These are phyloP conservation scores for Colletotrichum plurivorum DNA, from an alignment of 2,329 filamentous ascomycete species.

Conservation along the genomic window DNA sequence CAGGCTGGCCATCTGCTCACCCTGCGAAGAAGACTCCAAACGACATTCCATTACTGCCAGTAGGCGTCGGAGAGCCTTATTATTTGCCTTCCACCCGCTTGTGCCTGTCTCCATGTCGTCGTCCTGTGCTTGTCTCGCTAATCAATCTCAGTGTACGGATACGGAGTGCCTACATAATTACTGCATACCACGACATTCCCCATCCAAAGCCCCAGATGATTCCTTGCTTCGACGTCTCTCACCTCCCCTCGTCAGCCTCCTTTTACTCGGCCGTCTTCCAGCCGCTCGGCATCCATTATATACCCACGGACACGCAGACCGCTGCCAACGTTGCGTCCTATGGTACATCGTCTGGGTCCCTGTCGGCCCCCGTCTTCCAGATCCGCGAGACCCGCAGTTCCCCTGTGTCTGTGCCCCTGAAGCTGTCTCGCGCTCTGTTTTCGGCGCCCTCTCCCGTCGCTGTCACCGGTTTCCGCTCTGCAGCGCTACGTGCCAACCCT, in stretches of 20 bases:
- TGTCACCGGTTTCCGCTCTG: constrained; percentile 80
- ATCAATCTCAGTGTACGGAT: too few relatives aligned
- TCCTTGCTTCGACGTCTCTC: constrained; percentile 76
- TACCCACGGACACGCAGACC: constrained; percentile 55
- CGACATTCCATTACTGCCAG: too few relatives aligned
- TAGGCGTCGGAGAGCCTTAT: too few relatives aligned
- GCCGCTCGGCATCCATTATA: constrained; percentile 81
- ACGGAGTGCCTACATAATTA: too few relatives aligned
- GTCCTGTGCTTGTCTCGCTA: too few relatives aligned
- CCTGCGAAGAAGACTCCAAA: too few relatives aligned
- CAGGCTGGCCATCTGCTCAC: too few relatives aligned
- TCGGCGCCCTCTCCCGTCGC: constrained; percentile 75
- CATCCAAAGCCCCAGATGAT: constrained; percentile 49
- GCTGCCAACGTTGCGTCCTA: constrained; percentile 56
- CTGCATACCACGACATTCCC: too few relatives aligned
- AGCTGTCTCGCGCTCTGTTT: constrained; percentile 71
- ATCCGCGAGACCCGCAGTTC: constrained; percentile 58
- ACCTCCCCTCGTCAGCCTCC: constrained; percentile 83
- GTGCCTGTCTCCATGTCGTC: too few relatives aligned
- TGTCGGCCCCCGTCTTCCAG: constrained; percentile 58
- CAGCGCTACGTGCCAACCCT: constrained; percentile 74
- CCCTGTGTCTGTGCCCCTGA: constrained; percentile 55
- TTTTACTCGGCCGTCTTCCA: constrained; percentile 87
- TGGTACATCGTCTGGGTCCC: constrained; percentile 50
- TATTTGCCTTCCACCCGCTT: too few relatives aligned